Base-by-base conservation (phyloP, 1,284 basidiomycete species). In the Tilletiopsis washingtonensis region DNA sequence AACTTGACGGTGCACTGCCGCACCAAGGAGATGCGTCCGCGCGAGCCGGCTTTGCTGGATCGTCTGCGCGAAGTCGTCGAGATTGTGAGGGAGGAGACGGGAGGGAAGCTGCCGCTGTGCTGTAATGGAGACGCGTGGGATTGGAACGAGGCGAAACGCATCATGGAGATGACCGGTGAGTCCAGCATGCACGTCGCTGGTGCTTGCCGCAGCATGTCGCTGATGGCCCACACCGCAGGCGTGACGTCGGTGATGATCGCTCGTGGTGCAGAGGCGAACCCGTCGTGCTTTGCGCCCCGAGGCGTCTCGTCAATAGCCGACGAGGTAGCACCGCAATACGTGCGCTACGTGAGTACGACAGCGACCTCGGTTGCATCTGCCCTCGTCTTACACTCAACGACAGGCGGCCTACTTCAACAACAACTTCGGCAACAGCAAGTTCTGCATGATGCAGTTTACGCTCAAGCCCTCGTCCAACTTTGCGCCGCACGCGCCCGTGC, bases 1-100 rank as follows among this genome's bases (percentile, higher is more conserved):
- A 85, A 84, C 34, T 76, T 99, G 54, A 97, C 91, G 1, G 85
- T 99, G 1, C 94, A 98, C 71, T 98, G 93, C 74, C 82, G 94
- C 41, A 98, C 93, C 49, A 80, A 88, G 65, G 85, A 84, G 57
- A 97, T 97, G 93, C 81, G 94, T 36, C 84, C 85, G 26, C 78
- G 80, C 45, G 88, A 96, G 66, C 78, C 77, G 14, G 94, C 94
- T 0, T 74, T 88, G 24, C 82, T 88, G 51, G 81, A 84, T 45
- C 79, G 91, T 40, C 74, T 99, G 65, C 77, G 78, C 41, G 90
- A 91, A 62, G 85, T 97, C 54, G 88, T 91, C 7, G 81, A 87
- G 5, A 85, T 84, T 63, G 85, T 88, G 27, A 49, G 56, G 0
- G 81, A 78, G 60, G 61, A 76, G 74, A 47, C 73, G 66, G 53